Base-by-base conservation (phyloP, 352 stramenopile species). In the Globisporangium sylvaticum region DNA sequence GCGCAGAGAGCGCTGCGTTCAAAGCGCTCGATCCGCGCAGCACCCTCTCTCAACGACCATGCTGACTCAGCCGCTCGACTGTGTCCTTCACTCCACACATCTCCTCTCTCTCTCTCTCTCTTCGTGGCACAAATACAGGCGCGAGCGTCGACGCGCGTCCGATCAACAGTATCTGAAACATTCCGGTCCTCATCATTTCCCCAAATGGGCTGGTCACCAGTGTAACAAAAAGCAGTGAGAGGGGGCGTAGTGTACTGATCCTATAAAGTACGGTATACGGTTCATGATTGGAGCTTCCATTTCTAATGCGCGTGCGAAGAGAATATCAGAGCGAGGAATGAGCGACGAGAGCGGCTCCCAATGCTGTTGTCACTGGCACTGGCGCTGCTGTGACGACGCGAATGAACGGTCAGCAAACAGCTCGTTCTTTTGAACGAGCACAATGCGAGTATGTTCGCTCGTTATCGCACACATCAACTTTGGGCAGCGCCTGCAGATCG, bases 161-260 rank as follows among this genome's bases (percentile, higher is more conserved):
- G 34, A 62, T 67, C 62, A 67, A 67, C 62, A 67, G 62, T 67
- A 67, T 67, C 62, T 62, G 62, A 59, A 67, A 34, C 62, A 61
- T 67, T 14, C 20, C 54, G n/a, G 5, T 53, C 54, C 29, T 32
- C 25, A 59, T 59, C 54, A 59, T 32, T 59, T 59, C 54, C 54
- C 54, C 4, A 48, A 48, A n/a, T 7, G n/a, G 25, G 24, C 50
- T 18, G n/a, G 6, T 4, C 22, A 55, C 0, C 5, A 34, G 24
- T 54, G 1, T 5, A 1, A n/a, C 39, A 48, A 56, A 56, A 20
- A 55, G 50, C 25, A 3, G 37, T 46, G 22, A 1, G 7, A 32
- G 1, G 9, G 9, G 37, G 1, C 4, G 37, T 20, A 46, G 14
- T 20, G 14, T 46, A 46, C 3, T 46, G 37, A 46, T 46, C 18